Base-by-base conservation (phyloP, 1,139 yeast species). In the Yamadazyma songkhlaensis region DNA sequence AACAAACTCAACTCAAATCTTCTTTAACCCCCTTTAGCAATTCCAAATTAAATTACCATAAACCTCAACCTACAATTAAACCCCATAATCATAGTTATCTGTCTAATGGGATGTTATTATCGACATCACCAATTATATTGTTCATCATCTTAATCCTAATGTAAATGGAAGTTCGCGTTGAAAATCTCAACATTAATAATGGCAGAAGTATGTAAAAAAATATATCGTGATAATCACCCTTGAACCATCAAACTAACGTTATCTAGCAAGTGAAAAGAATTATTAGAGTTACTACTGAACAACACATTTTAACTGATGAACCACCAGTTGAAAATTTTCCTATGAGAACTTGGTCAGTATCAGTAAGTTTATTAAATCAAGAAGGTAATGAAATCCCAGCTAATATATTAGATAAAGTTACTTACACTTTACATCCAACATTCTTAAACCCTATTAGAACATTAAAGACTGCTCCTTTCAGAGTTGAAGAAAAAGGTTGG, bases 401-500 rank as follows among this genome's bases (percentile, higher is more conserved):
- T 3, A 81, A 73, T 37, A 77, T 92, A 41, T 86, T 92, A 57
- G 97, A 92, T 59, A 87, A 84, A 62, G 97, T 89, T 38, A 87
- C 95, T 13, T 92, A 90, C 60, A 82, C 88, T 52, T 75, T 92
- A 49, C 98, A 92, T 68, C 97, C 97, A 27, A 92, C 98, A 10
- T 92, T 92, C 62, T 79, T 81, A 38, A 88, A 88, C 59, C 98
- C 97, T 9, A 81, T 78, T 46, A 77, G 97, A 63, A 72, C 84
- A 6, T 61, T 88, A 53, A 88, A 86, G 54, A 81, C 81, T 53
- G 79, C 86, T 14, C 98, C 98, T n/a, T 92, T 90, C 65, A 76
- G 67, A 55, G 84, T 92, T 39, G 87, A 82, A 57, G 98, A 92
- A 61, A 84, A 88, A 67, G 98, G 98, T 34, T 92, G 98, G 98